Evolutionary conservation across 495 filamentous ascomycete genomes (phyloP).

Genomic region (Cladorrhinum samala): DNA sequence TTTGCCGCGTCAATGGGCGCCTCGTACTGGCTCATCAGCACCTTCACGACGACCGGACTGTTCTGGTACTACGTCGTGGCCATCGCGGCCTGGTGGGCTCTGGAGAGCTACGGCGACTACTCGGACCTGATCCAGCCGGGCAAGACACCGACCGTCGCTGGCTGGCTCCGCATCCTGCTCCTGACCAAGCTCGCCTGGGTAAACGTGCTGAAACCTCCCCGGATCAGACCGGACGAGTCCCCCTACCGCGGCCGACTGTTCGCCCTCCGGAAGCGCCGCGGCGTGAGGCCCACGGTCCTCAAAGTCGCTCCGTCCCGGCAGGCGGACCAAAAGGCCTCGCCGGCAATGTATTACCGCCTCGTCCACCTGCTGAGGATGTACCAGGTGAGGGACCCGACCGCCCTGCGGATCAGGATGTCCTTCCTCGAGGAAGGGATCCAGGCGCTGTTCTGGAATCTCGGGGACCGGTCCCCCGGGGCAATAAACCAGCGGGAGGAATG

Average conservation of each 20-base stretch:
- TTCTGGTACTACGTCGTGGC: slow-evolving; percentile 1
- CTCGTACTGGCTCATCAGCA: not conserved
- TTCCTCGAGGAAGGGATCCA: not conserved
- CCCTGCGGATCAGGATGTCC: not conserved
- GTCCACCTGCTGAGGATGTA: not conserved
- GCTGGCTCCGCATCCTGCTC: not conserved
- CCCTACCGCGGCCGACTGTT: not conserved
- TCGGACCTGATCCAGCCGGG: not conserved
- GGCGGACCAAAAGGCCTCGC: not conserved
- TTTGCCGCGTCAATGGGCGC: not conserved
- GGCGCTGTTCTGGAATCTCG: not conserved
- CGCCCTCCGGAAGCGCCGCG: not conserved
- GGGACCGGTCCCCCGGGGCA: not conserved
- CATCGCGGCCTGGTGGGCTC: not conserved
- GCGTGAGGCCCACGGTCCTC: not conserved
- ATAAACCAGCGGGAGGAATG: slow-evolving; percentile 4
- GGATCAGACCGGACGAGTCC: not conserved
- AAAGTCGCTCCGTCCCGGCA: not conserved
- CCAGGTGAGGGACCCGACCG: not conserved
- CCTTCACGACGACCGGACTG: not conserved
- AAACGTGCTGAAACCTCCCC: not conserved
- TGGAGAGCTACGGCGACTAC: not conserved
- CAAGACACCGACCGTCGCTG: not conserved
- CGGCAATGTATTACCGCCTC: not conserved
- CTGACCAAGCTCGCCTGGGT: not conserved